Evolutionary conservation across 2,329 filamentous ascomycete genomes (phyloP).

Genomic region (Clonostachys rhizophaga): DNA sequence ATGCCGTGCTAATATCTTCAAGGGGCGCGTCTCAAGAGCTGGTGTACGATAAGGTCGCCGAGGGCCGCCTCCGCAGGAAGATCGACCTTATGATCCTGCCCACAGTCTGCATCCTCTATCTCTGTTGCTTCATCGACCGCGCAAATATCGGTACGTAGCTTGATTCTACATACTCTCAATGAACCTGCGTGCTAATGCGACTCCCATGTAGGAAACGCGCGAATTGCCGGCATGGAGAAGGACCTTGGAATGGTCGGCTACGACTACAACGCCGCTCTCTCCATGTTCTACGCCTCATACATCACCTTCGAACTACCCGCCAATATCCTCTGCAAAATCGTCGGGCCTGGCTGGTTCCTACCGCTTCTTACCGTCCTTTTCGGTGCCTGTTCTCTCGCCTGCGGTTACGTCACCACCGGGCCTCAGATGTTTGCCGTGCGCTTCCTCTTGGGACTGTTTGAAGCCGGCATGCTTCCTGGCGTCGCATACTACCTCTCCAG

Average conservation of each 20-base stretch:
- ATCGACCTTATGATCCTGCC: conserved; percentile 60
- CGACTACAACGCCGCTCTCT: conserved; percentile 66
- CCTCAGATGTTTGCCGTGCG: conserved; percentile 62
- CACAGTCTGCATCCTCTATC: conserved; percentile 56
- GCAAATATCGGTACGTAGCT: conserved; percentile 51
- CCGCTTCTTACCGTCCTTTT: conserved; percentile 59
- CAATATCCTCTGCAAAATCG: conserved; percentile 59
- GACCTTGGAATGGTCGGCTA: conserved; percentile 55
- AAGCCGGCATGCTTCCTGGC: conserved; percentile 67
- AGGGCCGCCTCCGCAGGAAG: conserved; percentile 50
- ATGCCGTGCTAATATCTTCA: too few relatives aligned
- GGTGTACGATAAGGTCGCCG: conserved; percentile 25
- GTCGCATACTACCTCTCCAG: conserved; percentile 67
- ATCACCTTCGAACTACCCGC: conserved; percentile 58
- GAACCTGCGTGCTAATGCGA: not conserved
- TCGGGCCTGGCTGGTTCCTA: conserved; percentile 60
- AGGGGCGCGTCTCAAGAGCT: not conserved
- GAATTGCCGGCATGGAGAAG: conserved; percentile 59
- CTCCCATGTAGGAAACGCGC: conserved; percentile 49
- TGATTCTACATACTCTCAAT: too few relatives aligned
- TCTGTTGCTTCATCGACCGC: conserved; percentile 49
- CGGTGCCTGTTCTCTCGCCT: conserved; percentile 65
- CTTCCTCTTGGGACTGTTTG: conserved; percentile 63
- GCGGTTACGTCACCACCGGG: conserved; percentile 63
- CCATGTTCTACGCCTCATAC: conserved; percentile 64